Evolutionary conservation across 1,139 yeast genomes (phyloP).

Genomic region (Nakaseomyces uthaithaninus): DNA sequence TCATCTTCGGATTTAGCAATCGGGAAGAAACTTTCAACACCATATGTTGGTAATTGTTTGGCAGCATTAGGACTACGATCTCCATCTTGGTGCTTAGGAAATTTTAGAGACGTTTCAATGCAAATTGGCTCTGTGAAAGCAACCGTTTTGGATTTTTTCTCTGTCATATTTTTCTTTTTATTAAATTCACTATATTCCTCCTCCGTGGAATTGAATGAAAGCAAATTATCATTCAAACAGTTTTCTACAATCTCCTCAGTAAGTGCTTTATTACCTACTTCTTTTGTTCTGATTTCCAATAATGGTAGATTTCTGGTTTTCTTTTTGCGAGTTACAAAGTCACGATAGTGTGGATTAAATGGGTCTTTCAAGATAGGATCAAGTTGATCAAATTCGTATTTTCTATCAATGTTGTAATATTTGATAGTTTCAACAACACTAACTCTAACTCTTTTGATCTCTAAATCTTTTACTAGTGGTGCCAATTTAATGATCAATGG

Average conservation of each 20-base stretch:
- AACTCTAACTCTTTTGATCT: constrained; percentile 62
- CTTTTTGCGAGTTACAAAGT: constrained; percentile 22
- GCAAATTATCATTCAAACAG: constrained; percentile 51
- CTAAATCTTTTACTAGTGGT: constrained; percentile 62
- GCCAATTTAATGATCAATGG: constrained; percentile 59
- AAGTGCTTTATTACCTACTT: constrained; percentile 40
- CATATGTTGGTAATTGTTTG: constrained; percentile 24
- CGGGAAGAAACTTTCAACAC: constrained; percentile 21
- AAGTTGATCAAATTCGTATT: constrained; percentile 51
- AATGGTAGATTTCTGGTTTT: constrained; percentile 51
- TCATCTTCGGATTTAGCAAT: constrained; percentile 2
- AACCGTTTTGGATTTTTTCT: constrained; percentile 11
- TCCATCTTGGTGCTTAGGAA: constrained; percentile 20
- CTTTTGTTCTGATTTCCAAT: constrained; percentile 53
- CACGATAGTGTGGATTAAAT: constrained; percentile 33
- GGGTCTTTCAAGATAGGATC: constrained; percentile 34
- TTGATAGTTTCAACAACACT: constrained; percentile 67
- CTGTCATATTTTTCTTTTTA: not conserved
- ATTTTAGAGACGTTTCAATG: constrained; percentile 19
- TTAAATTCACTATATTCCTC: constrained; percentile 12
- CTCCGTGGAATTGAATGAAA: constrained; percentile 48
- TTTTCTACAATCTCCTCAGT: constrained; percentile 56
- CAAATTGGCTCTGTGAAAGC: constrained; percentile 30
- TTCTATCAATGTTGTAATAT: constrained; percentile 49
- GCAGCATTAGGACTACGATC: constrained; percentile 12